phyloP scores from a whole-genome alignment of 2,329 filamentous ascomycete species.

The Alternaria burnsii region DNA sequence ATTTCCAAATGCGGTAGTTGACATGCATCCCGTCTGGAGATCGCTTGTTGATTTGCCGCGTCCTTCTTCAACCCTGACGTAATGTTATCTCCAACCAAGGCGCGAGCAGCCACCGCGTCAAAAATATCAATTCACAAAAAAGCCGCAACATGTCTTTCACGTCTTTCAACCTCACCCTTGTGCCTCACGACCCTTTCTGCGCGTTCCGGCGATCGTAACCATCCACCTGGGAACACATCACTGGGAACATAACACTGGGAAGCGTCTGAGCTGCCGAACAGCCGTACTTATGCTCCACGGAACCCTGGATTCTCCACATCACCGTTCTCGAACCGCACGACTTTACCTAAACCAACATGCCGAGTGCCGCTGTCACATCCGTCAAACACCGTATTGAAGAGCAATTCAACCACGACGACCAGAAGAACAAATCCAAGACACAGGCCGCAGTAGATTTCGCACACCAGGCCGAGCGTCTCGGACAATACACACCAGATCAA shows the following conservation, averaged over 20 bases:
- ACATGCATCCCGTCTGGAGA: constrained; percentile 19
- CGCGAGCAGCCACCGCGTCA: constrained; percentile 14
- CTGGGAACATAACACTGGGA: background rate
- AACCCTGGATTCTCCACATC: constrained; percentile 30
- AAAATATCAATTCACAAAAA: constrained; percentile 1
- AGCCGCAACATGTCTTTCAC: constrained; percentile 3
- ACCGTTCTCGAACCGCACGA: constrained; percentile 26
- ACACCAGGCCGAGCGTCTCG: constrained; percentile 64
- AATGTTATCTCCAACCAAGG: constrained; percentile 18
- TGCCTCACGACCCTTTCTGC: background rate
- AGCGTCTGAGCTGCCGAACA: background rate
- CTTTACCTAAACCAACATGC: constrained; percentile 30
- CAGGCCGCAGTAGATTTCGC: constrained; percentile 64
- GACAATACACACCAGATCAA: constrained; percentile 51
- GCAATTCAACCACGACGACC: constrained; percentile 28
- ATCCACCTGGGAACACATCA: background rate
- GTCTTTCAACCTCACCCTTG: background rate
- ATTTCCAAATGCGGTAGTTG: constrained; percentile 15
- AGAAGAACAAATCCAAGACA: constrained; percentile 42
- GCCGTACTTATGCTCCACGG: constrained; percentile 18
- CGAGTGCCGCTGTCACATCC: constrained; percentile 22
- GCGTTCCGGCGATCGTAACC: background rate
- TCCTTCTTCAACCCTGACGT: constrained; percentile 13
- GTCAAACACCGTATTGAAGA: constrained; percentile 23
- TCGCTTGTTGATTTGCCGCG: constrained; percentile 10